Percentiles rank a stretch among this genome's conserved stretches.
Evolutionary conservation across 805 yeast species (phyloP).

Genomic region (Hanseniaspora taiwanica): DNA sequence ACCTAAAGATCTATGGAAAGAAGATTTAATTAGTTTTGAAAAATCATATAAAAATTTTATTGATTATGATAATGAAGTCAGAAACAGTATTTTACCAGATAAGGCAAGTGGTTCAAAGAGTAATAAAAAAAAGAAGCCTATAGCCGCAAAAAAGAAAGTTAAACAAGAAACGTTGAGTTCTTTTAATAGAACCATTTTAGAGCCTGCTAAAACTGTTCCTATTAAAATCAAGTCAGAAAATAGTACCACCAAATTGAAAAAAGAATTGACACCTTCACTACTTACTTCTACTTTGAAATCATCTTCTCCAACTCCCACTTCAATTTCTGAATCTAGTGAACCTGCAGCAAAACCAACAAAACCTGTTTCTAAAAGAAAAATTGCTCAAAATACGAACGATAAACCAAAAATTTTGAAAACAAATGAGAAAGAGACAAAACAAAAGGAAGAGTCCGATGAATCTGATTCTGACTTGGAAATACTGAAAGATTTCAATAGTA

Average conservation of each 20-base stretch:
- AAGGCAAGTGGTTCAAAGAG: constrained; percentile 30
- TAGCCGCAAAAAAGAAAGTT: constrained; percentile 15
- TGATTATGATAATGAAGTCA: constrained; percentile 46
- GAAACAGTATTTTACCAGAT: constrained; percentile 36
- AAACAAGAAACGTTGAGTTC: constrained; percentile 8
- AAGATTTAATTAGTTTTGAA: constrained; percentile 66
- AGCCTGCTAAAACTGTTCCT: constrained; percentile 10
- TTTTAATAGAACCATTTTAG: constrained; percentile 12
- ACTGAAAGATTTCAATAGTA: constrained; percentile 3
- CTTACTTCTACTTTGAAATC: no score
- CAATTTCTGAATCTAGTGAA: no score
- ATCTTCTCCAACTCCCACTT: no score
- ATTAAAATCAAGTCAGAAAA: constrained; percentile 17
- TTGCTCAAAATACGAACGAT: no score
- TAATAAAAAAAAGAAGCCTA: constrained; percentile 15
- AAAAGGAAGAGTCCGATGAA: no score
- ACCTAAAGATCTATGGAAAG: constrained; percentile 82
- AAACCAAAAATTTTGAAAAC: no score
- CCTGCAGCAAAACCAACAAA: no score
- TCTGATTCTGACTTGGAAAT: constrained; percentile 1
- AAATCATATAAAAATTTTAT: constrained; percentile 55
- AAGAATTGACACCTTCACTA: no score
- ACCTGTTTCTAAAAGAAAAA: no score
- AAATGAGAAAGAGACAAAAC: no score
- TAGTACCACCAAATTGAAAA: constrained; percentile 8